Evolutionary conservation across 192 early-diverging fungal genomes (phyloP).

Genomic region (Mortierella hygrophila): DNA sequence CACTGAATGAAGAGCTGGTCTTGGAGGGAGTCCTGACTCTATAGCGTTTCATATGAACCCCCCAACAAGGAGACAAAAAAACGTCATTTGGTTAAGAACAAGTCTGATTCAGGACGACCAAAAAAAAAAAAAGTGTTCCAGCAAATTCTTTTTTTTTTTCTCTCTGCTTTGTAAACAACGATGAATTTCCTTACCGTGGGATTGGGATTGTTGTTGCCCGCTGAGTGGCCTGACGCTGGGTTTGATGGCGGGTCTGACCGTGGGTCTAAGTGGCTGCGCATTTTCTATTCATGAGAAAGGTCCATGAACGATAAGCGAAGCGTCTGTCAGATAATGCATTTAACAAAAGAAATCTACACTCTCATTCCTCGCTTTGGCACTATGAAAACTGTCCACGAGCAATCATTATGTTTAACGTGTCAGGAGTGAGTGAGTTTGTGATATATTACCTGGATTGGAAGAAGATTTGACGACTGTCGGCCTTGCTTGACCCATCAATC

Average conservation of each 20-base stretch:
- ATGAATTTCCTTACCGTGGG: neutral
- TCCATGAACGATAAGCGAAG: neutral
- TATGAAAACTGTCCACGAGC: neutral
- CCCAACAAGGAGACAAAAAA: neutral
- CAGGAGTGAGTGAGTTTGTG: neutral
- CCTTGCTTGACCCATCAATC: constrained; percentile 13
- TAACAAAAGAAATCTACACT: neutral
- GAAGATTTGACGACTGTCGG: neutral
- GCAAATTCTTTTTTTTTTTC: neutral
- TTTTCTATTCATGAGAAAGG: constrained; percentile 10
- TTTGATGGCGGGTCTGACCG: constrained; percentile 1
- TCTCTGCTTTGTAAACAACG: neutral
- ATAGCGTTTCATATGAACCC: neutral
- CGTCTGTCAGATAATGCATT: neutral
- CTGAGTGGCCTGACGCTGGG: neutral
- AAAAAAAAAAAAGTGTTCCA: neutral
- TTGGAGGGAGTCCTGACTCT: constrained; percentile 17
- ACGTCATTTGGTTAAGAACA: neutral
- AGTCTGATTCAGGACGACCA: neutral
- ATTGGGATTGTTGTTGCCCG: neutral
- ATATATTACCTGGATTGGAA: constrained; percentile 18
- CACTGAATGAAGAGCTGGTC: constrained; percentile 34
- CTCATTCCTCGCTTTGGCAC: neutral
- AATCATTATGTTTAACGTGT: too few relatives aligned
- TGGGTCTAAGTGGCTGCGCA: constrained; percentile 10